Conservation (phyloP, 805 yeast species). For the Yarrowia bubula region DNA sequence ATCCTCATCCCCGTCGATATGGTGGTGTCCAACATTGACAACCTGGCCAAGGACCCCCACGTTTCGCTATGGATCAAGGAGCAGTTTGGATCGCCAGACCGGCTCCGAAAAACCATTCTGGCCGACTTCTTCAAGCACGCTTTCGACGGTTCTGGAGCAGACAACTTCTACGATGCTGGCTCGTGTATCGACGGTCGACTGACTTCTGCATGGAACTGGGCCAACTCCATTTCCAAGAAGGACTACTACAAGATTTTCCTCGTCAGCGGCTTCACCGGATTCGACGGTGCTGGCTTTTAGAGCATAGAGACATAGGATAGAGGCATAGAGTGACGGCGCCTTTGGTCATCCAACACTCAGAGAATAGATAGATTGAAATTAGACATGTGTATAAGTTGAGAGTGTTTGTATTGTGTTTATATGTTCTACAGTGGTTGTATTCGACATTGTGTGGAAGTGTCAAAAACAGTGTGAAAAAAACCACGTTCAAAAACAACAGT, state of each 20-base stretch:
- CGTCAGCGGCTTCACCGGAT: slow-evolving; percentile 69
- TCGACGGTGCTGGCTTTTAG: slow-evolving; percentile 58
- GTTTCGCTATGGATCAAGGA: slow-evolving; percentile 51
- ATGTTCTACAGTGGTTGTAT: too few relatives aligned
- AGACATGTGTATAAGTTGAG: neutral
- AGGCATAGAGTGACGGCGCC: slow-evolving; percentile 3
- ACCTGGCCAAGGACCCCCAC: slow-evolving; percentile 49
- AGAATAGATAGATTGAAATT: neutral
- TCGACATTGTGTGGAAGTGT: too few relatives aligned
- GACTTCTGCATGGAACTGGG: slow-evolving; percentile 82
- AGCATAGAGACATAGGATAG: too few relatives aligned
- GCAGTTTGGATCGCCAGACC: slow-evolving; percentile 57
- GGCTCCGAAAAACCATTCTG: slow-evolving; percentile 48
- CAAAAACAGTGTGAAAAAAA: neutral
- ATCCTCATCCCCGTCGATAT: slow-evolving; percentile 71
- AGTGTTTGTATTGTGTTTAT: too few relatives aligned
- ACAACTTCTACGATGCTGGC: slow-evolving; percentile 79
- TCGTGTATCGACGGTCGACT: slow-evolving; percentile 80
- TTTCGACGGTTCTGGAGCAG: slow-evolving; percentile 80
- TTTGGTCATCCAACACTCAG: slow-evolving; percentile 8
- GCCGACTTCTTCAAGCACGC: slow-evolving; percentile 57
- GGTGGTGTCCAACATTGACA: slow-evolving; percentile 55
- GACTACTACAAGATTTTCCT: slow-evolving; percentile 62
- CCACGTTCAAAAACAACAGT: neutral
- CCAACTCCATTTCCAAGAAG: slow-evolving; percentile 66